phyloP scores from a whole-genome alignment of 352 stramenopile species.

The Thalassiosira ordinaria region DNA sequence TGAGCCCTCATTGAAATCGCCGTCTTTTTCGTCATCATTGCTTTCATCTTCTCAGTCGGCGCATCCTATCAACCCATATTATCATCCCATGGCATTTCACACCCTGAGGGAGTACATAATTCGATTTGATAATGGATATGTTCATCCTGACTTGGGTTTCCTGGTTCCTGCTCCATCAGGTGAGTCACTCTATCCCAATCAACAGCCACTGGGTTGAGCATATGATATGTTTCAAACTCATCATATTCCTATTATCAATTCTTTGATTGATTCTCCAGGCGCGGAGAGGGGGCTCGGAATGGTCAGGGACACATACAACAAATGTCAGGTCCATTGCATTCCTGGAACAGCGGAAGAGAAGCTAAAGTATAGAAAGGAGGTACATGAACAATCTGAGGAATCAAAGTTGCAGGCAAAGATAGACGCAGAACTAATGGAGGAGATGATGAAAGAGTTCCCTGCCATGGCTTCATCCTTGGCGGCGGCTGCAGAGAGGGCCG shows the following conservation, averaged over 20 bases:
- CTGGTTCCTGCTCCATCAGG: conserved; percentile 70
- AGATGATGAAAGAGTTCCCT: conserved; percentile 51
- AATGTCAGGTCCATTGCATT: conserved; percentile 74
- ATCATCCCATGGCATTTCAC: conserved; percentile 66
- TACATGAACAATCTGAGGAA: conserved; percentile 19
- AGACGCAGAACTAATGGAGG: conserved; percentile 48
- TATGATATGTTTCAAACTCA: not conserved
- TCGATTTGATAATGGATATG: conserved; percentile 73
- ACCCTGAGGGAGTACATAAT: conserved; percentile 76
- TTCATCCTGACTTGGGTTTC: conserved; percentile 82
- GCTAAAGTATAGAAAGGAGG: conserved; percentile 23
- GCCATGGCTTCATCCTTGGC: conserved; percentile 5
- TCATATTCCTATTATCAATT: not conserved
- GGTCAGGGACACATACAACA: conserved; percentile 69
- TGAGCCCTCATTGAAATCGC: conserved; percentile 1
- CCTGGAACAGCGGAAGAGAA: conserved; percentile 70
- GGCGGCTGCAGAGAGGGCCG: not conserved
- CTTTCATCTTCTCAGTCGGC: conserved; percentile 3
- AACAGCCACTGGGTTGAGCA: not conserved
- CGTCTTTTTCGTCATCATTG: conserved; percentile 7
- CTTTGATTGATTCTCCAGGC: conserved; percentile 26
- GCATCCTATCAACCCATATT: conserved; percentile 37
- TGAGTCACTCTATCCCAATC: conserved; percentile 9
- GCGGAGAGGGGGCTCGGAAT: conserved; percentile 76
- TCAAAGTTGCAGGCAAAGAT: conserved; percentile 16